Percentiles rank a stretch among this genome's conserved stretches.
phyloP scores from a whole-genome alignment of 192 early-diverging fungal species.

The Dissophora ornata region DNA sequence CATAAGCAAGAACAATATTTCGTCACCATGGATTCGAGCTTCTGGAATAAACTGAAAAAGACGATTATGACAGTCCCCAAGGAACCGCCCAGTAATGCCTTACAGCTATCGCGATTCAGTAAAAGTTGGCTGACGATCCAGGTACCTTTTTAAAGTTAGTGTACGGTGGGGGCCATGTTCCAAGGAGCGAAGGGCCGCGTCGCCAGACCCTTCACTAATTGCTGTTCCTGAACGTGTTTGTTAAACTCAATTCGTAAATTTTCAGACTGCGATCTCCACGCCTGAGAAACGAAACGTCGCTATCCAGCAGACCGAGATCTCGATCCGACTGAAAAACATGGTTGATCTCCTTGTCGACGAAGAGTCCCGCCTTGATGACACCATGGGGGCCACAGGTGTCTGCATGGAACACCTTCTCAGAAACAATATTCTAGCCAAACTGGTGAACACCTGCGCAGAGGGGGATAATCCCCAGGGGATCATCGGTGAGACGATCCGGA shows the following conservation, averaged over 20 bases:
- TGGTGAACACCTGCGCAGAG: slow-evolving; percentile 78
- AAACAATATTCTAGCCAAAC: slow-evolving; percentile 79
- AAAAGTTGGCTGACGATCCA: slow-evolving; percentile 76
- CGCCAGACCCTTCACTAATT: too few relatives aligned
- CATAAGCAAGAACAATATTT: neutral
- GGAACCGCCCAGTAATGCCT: slow-evolving; percentile 65
- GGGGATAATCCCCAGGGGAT: slow-evolving; percentile 82
- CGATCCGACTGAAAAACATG: slow-evolving; percentile 78
- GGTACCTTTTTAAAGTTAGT: slow-evolving; percentile 48
- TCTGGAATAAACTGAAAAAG: slow-evolving; percentile 59
- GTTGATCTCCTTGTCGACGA: slow-evolving; percentile 91
- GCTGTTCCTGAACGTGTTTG: too few relatives aligned
- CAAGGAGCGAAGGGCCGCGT: too few relatives aligned
- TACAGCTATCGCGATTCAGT: slow-evolving; percentile 77
- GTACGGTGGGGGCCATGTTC: too few relatives aligned
- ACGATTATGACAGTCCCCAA: slow-evolving; percentile 72
- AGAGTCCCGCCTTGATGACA: slow-evolving; percentile 78
- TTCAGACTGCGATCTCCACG: slow-evolving; percentile 27
- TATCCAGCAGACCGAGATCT: slow-evolving; percentile 84
- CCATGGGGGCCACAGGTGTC: slow-evolving; percentile 73
- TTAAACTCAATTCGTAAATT: slow-evolving; percentile 2
- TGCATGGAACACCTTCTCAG: slow-evolving; percentile 93
- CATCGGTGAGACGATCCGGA: slow-evolving; percentile 81
- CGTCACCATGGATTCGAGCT: slow-evolving; percentile 37
- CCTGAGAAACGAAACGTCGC: slow-evolving; percentile 45